Evolutionary conservation across 805 yeast genomes (phyloP), one percentile per base, ranked within the genome.

Genomic region (Saccharomycopsis javanensis): DNA sequence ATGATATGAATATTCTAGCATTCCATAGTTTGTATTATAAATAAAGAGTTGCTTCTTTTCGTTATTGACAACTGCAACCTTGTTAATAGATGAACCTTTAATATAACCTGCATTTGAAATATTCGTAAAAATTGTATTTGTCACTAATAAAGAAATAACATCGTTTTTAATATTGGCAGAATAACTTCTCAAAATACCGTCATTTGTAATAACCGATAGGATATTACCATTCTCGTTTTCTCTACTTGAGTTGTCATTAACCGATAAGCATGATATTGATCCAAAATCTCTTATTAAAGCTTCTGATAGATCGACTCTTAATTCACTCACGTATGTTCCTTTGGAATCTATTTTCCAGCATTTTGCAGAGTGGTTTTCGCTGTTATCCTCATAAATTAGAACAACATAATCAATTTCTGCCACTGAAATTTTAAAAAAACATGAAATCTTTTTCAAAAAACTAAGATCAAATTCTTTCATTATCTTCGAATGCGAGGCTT

Each of bases 11-110:
- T 79, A 86, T 66, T 87, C 96, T 55, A 88, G 69, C 1, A 86
- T 81, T 3, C 83, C 80, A 31, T 83, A 74, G 50, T 76, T 76
- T 37, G 84, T 72, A 68, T 90, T 96, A 96, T 96, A 92, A n/a
- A 91, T 80, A 0, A 84, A 73, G 46, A 92, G 68, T 42, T 72
- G 71, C 45, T 70, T 70, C 4, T 80, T 79, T 1, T 72, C 57
- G 16, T 74, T 74, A 67, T 80, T 84, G n/a, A 86, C 83, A 34
- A 89, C 75, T 1, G 95, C 96, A 50, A 89, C 70, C 63, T 87
- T 88, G 54, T 82, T 80, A 8, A 85, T 79, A 0, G 94, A 82
- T 0, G 96, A 86, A 0, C 91, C 95, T 54, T 83, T 80, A 1
- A 88, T 75, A 52, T 75, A 74, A 13, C 78, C 68, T 1, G 85